phyloP scores from a whole-genome alignment of 352 stramenopile species.

The Albugo laibachii region DNA sequence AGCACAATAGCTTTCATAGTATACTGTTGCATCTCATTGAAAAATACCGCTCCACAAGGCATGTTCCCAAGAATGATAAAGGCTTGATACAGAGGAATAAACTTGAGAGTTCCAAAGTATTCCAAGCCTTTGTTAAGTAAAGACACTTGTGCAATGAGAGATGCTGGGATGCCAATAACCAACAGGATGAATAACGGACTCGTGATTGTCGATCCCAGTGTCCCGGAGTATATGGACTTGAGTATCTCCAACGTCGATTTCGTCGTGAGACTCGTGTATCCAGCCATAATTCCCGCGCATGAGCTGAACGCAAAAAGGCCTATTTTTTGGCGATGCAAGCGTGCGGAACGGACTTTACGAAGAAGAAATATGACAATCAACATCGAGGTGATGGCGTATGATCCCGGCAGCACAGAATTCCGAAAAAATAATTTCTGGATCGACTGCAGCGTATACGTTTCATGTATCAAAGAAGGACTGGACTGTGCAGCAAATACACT shows the following conservation, averaged over 20 bases:
- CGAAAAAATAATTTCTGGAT: constrained; percentile 24
- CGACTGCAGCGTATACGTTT: constrained; percentile 33
- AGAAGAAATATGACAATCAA: constrained; percentile 30
- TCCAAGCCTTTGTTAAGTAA: constrained; percentile 64
- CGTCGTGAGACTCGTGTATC: constrained; percentile 55
- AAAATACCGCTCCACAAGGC: constrained; percentile 55
- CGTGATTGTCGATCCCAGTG: constrained; percentile 14
- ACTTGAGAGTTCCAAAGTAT: constrained; percentile 61
- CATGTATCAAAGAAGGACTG: constrained; percentile 14
- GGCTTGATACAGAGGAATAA: constrained; percentile 61
- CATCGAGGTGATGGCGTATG: constrained; percentile 26
- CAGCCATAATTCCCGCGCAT: constrained; percentile 50
- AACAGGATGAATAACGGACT: constrained; percentile 55
- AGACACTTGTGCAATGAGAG: constrained; percentile 44
- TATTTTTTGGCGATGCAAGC: constrained; percentile 26
- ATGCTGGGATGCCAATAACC: constrained; percentile 28
- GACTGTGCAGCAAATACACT: constrained; percentile 39
- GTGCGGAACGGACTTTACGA: constrained; percentile 23
- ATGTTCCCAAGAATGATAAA: constrained; percentile 71
- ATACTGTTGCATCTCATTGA: constrained; percentile 59
- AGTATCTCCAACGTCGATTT: constrained; percentile 49
- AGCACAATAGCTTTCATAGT: constrained; percentile 15
- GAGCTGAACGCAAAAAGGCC: constrained; percentile 49
- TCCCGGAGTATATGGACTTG: constrained; percentile 14
- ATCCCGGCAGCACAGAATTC: constrained; percentile 29